These are phyloP conservation scores for Santalum album DNA, from an alignment of 164 flowering plant genomes.

Conservation along the genomic window DNA sequence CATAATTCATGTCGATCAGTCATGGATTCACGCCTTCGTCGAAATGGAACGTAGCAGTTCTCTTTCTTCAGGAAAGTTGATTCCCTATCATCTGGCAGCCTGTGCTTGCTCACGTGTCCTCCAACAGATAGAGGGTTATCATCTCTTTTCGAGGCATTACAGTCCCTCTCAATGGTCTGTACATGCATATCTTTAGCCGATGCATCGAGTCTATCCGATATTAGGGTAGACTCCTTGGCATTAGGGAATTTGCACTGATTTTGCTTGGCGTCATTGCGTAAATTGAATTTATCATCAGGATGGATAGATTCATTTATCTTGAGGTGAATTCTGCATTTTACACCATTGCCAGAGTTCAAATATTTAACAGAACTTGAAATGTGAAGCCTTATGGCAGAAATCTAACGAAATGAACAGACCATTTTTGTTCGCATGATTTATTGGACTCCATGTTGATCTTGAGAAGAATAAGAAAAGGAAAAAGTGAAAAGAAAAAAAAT, in stretches of 20 bases:
- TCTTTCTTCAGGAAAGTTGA: constrained; percentile 13
- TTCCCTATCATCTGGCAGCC: constrained; percentile 10
- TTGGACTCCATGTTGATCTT: too few species aligned
- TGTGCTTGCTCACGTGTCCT: constrained; percentile 11
- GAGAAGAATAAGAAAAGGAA: too few species aligned
- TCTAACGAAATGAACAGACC: too few species aligned
- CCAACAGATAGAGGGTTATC: constrained; percentile 10
- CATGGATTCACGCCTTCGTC: constrained; percentile 13
- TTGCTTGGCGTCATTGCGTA: not conserved
- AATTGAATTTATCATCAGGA: constrained; percentile 2
- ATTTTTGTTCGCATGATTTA: too few species aligned
- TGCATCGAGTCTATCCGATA: constrained; percentile 11
- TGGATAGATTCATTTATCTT: constrained; percentile 13
- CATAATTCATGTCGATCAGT: constrained; percentile 5
- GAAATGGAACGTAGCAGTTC: constrained; percentile 10
- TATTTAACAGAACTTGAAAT: too few species aligned
- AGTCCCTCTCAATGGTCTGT: constrained; percentile 9
- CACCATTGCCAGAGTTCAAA: not conserved
- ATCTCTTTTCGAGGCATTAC: constrained; percentile 9
- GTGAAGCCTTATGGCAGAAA: too few species aligned
- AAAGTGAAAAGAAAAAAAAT: too few species aligned
- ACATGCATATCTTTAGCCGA: constrained; percentile 10
- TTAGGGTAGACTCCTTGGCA: constrained; percentile 10
- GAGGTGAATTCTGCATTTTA: constrained; percentile 20
- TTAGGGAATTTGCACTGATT: constrained; percentile 10